phyloP scores from a whole-genome alignment of 108 stramenopile species.

The Nitzschia putrida region DNA sequence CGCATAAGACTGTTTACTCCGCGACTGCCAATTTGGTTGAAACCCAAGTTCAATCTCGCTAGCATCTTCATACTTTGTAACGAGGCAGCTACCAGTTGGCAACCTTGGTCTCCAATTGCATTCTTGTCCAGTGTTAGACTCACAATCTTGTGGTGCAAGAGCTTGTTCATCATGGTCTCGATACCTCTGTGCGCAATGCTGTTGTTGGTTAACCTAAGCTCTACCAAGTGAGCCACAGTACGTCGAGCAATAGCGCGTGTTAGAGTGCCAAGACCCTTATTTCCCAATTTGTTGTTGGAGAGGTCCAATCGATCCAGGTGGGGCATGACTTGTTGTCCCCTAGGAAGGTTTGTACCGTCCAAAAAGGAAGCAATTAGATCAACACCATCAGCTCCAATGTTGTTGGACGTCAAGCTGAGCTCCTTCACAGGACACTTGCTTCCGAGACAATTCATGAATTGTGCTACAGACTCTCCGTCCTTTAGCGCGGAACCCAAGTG shows the following conservation, averaged over 20 bases:
- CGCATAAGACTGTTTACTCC: slow-evolving; percentile 86
- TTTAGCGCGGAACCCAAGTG: slow-evolving; percentile 69
- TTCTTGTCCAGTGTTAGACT: slow-evolving; percentile 84
- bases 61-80: slow-evolving; percentile 74
- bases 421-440: slow-evolving; percentile 70
- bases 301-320: slow-evolving; percentile 75
- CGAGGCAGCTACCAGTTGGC: slow-evolving; percentile 87
- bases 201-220: slow-evolving; percentile 72
- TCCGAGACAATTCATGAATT: slow-evolving; percentile 64
- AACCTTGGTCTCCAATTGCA: slow-evolving; percentile 85
- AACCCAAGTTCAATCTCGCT: slow-evolving; percentile 69
- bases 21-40: slow-evolving; percentile 85
- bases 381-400: slow-evolving; percentile 64
- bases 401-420: slow-evolving; percentile 72
- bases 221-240: slow-evolving; percentile 54
- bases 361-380: slow-evolving; percentile 63
- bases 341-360: slow-evolving; percentile 50
- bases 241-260: slow-evolving; percentile 71
- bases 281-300: slow-evolving; percentile 84
- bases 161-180: slow-evolving; percentile 85
- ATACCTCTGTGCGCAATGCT: slow-evolving; percentile 68
- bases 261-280: slow-evolving; percentile 70
- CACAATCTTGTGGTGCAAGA: slow-evolving; percentile 76
- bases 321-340: slow-evolving; percentile 57
- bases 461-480: slow-evolving; percentile 48